phyloP scores from a whole-genome alignment of 1,284 basidiomycete genomes.

The Stygiomarasmius scandens region DNA sequence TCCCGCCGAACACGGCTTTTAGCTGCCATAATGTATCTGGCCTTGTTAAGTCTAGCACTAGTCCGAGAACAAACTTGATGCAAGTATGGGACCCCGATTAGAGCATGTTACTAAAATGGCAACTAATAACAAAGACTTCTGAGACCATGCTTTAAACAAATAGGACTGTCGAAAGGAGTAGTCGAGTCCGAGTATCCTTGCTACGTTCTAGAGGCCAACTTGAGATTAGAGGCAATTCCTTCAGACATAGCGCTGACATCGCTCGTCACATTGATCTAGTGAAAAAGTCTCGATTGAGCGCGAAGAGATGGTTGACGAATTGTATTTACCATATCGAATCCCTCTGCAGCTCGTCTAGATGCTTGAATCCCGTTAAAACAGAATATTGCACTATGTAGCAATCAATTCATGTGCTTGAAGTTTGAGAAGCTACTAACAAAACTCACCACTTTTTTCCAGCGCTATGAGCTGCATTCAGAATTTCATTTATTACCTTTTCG shows the following conservation, averaged over 20 bases:
- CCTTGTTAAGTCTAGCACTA: too few species aligned
- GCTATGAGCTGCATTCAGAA: slow-evolving; percentile 52
- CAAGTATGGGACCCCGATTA: too few species aligned
- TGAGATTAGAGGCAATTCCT: background rate
- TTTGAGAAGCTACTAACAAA: background rate
- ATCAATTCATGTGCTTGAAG: background rate
- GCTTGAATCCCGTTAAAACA: slow-evolving; percentile 53
- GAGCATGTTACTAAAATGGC: too few species aligned
- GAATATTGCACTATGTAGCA: slow-evolving; percentile 40
- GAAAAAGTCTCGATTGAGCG: background rate
- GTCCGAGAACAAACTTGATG: too few species aligned
- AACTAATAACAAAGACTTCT: too few species aligned
- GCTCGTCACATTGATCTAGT: slow-evolving; percentile 7
- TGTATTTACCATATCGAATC: slow-evolving; percentile 52
- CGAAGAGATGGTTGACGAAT: background rate
- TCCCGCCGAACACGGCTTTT: too few species aligned
- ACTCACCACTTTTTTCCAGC: slow-evolving; percentile 69
- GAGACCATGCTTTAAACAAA: too few species aligned
- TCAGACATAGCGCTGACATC: slow-evolving; percentile 2
- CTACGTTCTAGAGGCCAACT: too few species aligned
- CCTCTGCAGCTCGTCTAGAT: slow-evolving; percentile 49
- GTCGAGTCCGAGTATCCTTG: too few species aligned
- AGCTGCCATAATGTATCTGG: too few species aligned
- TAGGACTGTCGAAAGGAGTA: too few species aligned
- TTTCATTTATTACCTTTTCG: slow-evolving; percentile 61